Base-by-base conservation (phyloP, 169 alveolate genomes). In the Nephromyces sp. region DNA sequence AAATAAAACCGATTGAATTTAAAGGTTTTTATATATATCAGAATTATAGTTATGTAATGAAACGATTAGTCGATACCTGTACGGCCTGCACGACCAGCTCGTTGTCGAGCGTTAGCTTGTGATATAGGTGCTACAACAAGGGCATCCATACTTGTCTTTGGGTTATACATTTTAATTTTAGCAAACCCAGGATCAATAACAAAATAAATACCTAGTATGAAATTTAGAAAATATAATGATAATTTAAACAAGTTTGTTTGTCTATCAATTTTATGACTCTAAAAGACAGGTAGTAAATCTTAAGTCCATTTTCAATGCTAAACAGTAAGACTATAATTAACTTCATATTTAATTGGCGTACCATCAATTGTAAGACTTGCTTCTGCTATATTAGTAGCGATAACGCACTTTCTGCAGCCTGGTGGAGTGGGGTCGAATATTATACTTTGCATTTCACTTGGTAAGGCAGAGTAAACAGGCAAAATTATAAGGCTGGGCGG, bases 171-270 rank as follows among this genome's bases (percentile, higher is more conserved):
- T 83, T 95, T 97, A 33, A 96, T 88, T 84, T 96, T 97, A 25
- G 98, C 95, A 80, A 96, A 94, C 0, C 99, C 99, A 4, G 99
- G 99, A 79, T 98, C 99, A n/a, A 98, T 97, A 1, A 98, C 99
- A 77, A 93, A 98, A 84, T 90, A 96, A 61, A 98, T 97, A 30
- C 92, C 91, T 84, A 68, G 21, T 24, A n/a, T n/a, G n/a, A n/a
- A n/a, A n/a, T n/a, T n/a, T n/a, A n/a, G n/a, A n/a, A n/a, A n/a
- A n/a, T n/a, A n/a, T n/a, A n/a, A n/a, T n/a, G n/a, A n/a, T n/a
- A n/a, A n/a, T n/a, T n/a, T n/a, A n/a, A n/a, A n/a, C n/a, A n/a
- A n/a, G n/a, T n/a, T n/a, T n/a, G n/a, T 15, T 43, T 15, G n/a
- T 43, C 57, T 15, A 15, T 15, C 57, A 15, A 15, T 15, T 43